Base-by-base conservation (phyloP, 352 stramenopile genomes). In the Stephanocyclus meneghinianus region DNA sequence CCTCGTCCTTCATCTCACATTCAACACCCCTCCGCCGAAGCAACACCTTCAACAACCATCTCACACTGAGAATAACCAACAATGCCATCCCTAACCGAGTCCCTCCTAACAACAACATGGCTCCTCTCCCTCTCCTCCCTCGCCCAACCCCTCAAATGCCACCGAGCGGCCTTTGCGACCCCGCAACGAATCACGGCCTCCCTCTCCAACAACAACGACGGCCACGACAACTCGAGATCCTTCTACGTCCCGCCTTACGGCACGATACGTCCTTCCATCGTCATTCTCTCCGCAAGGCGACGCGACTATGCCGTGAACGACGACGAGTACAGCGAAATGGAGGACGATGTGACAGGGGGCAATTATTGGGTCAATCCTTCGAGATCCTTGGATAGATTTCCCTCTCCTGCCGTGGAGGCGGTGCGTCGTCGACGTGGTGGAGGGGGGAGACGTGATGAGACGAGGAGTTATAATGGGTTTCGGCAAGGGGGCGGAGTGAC, bases 341-440 rank as follows among this genome's bases (percentile, higher is more conserved):
- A 16, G 26, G 11, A 18, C 4, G 32, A 6, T 59, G 18, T 10
- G 21, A 56, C 16, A n/a, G 74, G 74, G 16, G 86, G 87, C 42
- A 92, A 91, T 69, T 92, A 84, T 70, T 92, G 87, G 87, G 79
- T 71, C 18, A 92, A 92, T 87, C 84, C 87, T 35, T 21, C 30
- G 40, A 59, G 48, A 53, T 47, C 21, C 8, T 50, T 84, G 51
- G 76, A 84, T 80, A 32, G 71, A 18, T 84, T 73, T 75, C 67
- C 67, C 1, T 47, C n/a, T 30, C 13, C n/a, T 8, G 13, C 47
- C 5, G 18, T 26, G 18, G 47, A 55, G 18, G 35, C 50, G 6
- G 50, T 32, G 16, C n/a, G 18, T 59, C 50, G 35, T 59, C 10
- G 10, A 8, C 18, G 16, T 59, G 40, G 13, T 21, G 0, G 4